These are phyloP conservation scores for Pseudonectria buxi DNA, from an alignment of 2,329 filamentous ascomycete species.

Conservation along the genomic window DNA sequence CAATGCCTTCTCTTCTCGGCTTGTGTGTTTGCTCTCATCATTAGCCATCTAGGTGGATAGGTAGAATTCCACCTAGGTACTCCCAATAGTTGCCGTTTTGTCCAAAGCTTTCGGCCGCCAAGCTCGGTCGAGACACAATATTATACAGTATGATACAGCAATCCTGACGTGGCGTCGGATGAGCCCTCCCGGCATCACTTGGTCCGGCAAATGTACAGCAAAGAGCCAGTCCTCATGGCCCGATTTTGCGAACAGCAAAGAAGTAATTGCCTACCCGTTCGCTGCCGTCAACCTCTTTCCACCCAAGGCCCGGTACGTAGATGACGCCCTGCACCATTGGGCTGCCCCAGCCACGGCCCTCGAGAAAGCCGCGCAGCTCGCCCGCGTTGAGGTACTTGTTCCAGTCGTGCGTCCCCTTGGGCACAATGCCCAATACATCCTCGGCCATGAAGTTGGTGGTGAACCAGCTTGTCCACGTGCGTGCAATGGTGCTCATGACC, in stretches of 20 bases:
- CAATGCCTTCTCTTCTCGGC: too few relatives aligned
- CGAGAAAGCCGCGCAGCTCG: conserved; percentile 59
- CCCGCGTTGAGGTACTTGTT: conserved; percentile 85
- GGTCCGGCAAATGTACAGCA: background rate
- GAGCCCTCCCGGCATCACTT: too few relatives aligned
- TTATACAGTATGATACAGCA: conserved; percentile 1
- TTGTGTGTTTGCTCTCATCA: too few relatives aligned
- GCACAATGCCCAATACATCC: conserved; percentile 79
- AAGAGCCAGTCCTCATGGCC: conserved; percentile 4
- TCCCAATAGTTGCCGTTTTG: too few relatives aligned
- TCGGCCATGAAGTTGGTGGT: conserved; percentile 92
- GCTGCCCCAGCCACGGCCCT: conserved; percentile 50
- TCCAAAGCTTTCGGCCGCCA: too few relatives aligned
- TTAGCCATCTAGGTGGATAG: too few relatives aligned
- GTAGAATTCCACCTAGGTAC: too few relatives aligned
- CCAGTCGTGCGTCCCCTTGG: conserved; percentile 93
- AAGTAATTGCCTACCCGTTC: conserved; percentile 95
- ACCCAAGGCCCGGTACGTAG: conserved; percentile 85
- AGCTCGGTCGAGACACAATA: background rate
- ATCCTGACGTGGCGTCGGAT: background rate
- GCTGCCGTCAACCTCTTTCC: conserved; percentile 74
- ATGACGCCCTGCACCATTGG: conserved; percentile 69
- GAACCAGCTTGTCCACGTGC: conserved; percentile 82
- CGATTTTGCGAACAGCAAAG: conserved; percentile 63
- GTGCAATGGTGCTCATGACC: conserved; percentile 83